Base-by-base conservation (phyloP, 805 yeast genomes). In the Teunomyces funiuensis region DNA sequence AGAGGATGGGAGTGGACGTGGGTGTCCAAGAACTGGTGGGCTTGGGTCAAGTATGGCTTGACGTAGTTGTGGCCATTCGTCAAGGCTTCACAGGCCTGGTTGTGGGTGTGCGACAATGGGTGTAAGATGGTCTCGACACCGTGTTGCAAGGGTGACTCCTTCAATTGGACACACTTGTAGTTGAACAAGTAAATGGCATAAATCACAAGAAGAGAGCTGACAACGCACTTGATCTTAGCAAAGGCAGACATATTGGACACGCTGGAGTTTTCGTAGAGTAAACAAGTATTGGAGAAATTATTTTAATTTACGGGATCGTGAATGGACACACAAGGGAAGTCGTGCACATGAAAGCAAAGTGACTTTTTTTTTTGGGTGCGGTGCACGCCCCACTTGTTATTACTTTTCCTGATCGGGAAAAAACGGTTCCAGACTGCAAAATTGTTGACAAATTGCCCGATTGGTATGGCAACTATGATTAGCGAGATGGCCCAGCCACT, bases 81-180 rank as follows among this genome's bases (percentile, higher is more conserved):
- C 46, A 71, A 60, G 1, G 46, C 57, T 19, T 54, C 63, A 53
- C 76, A 71, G 39, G 65, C 50, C 37, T 52, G 50, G 49, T 55
- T 58, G 51, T 70, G 74, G 42, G 59, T 56, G 43, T 61, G 58
- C 37, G 63, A 47, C 40, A 68, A 58, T 33, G 76, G 76, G 49
- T 69, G 74, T 44, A 65, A 50, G 33, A 66, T 55, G 10, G 51
- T 41, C 33, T 61, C 53, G 41, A 58, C 57, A 11, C 58, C 61
- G 46, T 57, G 60, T 41, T 60, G 60, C 44, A 67, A 57, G 5
- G 59, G 47, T 9, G 59, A 36, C 50, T 59, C 61, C 33, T 58
- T 48, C 47, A 61, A 54, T 25, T 57, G 45, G 34, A 54, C 58
- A 52, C 76, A 71, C 53, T 70, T 70, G 58, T 67, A 69, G 25